Evolutionary conservation across 768 basidiomycete species (phyloP), one percentile per base, ranked within the genome.

Genomic region (Hortiboletus campestris): DNA sequence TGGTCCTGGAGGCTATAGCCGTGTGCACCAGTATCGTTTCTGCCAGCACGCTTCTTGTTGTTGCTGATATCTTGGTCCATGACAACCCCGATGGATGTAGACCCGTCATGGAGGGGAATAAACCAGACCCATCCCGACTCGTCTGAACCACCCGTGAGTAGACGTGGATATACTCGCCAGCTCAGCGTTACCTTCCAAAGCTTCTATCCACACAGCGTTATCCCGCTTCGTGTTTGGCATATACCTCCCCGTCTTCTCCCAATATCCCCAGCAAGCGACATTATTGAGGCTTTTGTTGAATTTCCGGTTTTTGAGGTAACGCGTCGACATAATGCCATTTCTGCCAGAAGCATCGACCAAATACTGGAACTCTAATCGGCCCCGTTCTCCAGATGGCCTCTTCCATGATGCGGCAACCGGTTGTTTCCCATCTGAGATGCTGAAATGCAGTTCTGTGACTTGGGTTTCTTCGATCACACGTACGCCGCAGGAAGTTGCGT

Each of bases 41-140:
- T 25, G 25, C 25, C 25, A 25, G 25, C 25, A 25, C 25, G 25
- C 32, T 57, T 64, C 59, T 75, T 74, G 41, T 57, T 49, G 9
- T 55, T 64, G 48, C 68, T 70, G 46, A 63, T 64, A 0, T 66
- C 66, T 36, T 76, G 71, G 51, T 79, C 71, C 71, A 80, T 76
- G 36, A 83, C 82, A 52, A 84, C 60, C 8, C 83, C 82, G 19
- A 83, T 77, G 12, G 82, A 84, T 2, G 76, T 77, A 28, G 76
- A 71, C 20, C 76, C 77, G 40, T 76, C 73, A 56, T 78, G 73
- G 16, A 83, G 73, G 3, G 81, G 82, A 43, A 83, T 83, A 55
- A 80, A 81, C 82, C 82, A 83, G n/a, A 73, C 75, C 81, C 82
- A 83, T 8, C 82, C 81, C 20, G 75, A 74, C 58, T 81, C 78